Evolutionary conservation across 768 basidiomycete species (phyloP).

Genomic region (Galerina sulciceps): DNA sequence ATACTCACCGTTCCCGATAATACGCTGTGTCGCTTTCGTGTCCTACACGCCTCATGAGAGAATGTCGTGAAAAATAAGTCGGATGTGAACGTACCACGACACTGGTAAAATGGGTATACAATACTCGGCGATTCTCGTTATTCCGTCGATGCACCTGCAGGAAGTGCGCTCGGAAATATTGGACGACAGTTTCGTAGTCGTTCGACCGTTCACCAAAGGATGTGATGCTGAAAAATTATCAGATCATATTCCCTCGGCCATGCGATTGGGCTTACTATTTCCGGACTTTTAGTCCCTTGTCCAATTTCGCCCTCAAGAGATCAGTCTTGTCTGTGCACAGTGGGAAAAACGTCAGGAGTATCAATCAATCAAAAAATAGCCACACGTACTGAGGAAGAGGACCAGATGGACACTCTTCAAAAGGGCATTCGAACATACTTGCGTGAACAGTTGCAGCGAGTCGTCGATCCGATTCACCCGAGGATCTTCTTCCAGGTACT

Average conservation of each 20-base stretch:
- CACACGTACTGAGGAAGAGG: slow-evolving; percentile 57
- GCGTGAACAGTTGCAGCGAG: slow-evolving; percentile 85
- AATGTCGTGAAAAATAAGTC: background rate
- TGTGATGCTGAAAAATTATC: slow-evolving; percentile 58
- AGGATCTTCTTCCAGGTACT: slow-evolving; percentile 90
- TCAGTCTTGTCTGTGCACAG: slow-evolving; percentile 71
- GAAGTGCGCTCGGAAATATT: slow-evolving; percentile 90
- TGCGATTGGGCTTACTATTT: slow-evolving; percentile 65
- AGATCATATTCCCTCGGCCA: slow-evolving; percentile 7
- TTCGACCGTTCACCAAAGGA: slow-evolving; percentile 83
- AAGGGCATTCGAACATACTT: slow-evolving; percentile 82
- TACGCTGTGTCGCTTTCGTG: slow-evolving; percentile 81
- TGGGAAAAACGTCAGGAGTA: slow-evolving; percentile 13
- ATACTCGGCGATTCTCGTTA: slow-evolving; percentile 78
- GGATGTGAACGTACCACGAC: slow-evolving; percentile 62
- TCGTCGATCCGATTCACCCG: slow-evolving; percentile 87
- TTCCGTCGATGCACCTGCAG: slow-evolving; percentile 80
- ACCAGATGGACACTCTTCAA: slow-evolving; percentile 71
- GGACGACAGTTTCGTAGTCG: slow-evolving; percentile 79
- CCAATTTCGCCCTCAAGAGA: slow-evolving; percentile 72
- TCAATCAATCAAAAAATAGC: background rate
- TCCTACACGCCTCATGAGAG: slow-evolving; percentile 49
- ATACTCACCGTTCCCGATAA: slow-evolving; percentile 77
- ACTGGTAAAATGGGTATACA: slow-evolving; percentile 83
- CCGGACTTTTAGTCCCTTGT: slow-evolving; percentile 68